A percentile compares a stretch with the other conserved stretches of the same genome.
Conservation (phyloP, 2,329 filamentous ascomycete species). For the Orbilia oligospora region DNA sequence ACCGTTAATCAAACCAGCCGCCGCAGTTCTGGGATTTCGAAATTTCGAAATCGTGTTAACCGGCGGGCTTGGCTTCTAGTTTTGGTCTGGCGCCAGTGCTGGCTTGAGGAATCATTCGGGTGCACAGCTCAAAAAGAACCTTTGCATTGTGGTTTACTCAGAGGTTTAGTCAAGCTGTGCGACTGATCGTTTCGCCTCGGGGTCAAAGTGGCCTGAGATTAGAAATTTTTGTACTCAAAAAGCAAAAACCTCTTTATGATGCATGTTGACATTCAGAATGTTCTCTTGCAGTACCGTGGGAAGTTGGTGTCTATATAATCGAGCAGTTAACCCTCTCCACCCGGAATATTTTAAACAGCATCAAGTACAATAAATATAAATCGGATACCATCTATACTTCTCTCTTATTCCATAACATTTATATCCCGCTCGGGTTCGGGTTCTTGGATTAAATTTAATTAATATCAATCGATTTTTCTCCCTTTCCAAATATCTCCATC, state of each 20-base stretch:
- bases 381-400: not conserved
- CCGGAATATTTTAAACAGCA: constrained; percentile 5
- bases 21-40: too few species aligned
- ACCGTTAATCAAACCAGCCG: too few species aligned
- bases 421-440: constrained; percentile 8
- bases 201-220: constrained; percentile 11
- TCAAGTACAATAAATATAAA: constrained; percentile 13
- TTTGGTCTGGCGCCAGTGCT: not conserved
- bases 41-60: too few species aligned
- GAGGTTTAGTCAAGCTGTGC: constrained; percentile 3
- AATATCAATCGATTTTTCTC: not conserved
- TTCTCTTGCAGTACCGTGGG: not conserved
- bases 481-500: not conserved
- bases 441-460: constrained; percentile 3
- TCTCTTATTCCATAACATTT: constrained; percentile 3
- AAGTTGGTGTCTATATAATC: constrained; percentile 4
- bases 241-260: not conserved
- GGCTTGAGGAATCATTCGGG: not conserved
- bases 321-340: constrained; percentile 3
- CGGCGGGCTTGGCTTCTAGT: too few species aligned
- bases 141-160: not conserved
- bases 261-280: not conserved
- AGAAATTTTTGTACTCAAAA: not conserved
- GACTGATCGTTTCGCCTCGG: constrained; percentile 7
- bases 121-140: not conserved